Conservation (phyloP, 2,329 filamentous ascomycete genomes). For the Cytospora piceae region DNA sequence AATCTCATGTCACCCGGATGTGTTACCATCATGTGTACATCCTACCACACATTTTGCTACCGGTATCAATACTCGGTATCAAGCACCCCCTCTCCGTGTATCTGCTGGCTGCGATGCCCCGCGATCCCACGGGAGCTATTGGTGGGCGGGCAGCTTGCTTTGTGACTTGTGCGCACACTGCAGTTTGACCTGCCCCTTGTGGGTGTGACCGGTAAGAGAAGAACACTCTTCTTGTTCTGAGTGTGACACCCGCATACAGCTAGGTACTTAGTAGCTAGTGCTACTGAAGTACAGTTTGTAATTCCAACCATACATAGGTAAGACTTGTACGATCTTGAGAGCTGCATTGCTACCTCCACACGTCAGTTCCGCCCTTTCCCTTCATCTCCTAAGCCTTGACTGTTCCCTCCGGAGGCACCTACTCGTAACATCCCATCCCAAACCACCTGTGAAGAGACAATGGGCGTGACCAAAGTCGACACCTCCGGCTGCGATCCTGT, state of each 20-base stretch:
- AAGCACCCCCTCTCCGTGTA: background rate
- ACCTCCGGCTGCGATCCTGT: constrained; percentile 5
- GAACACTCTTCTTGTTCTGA: no score
- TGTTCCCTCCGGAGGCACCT: background rate
- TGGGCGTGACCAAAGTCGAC: background rate
- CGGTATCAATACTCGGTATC: background rate
- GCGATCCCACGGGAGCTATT: background rate
- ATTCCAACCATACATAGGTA: no score
- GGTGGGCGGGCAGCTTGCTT: background rate
- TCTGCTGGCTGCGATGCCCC: background rate
- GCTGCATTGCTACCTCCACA: no score
- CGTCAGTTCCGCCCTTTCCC: no score
- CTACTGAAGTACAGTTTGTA: no score
- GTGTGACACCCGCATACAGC: no score
- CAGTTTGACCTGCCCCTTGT: no score
- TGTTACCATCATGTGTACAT: background rate
- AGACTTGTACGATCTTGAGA: no score
- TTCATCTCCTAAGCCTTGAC: background rate
- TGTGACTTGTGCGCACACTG: background rate
- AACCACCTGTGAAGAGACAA: background rate
- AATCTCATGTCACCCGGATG: background rate
- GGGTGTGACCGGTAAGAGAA: background rate
- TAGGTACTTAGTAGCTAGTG: no score
- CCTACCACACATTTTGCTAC: background rate
- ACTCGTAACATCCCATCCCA: constrained; percentile 31